phyloP scores from a whole-genome alignment of 2,329 filamentous ascomycete species.

The Ceratocystis papillata region DNA sequence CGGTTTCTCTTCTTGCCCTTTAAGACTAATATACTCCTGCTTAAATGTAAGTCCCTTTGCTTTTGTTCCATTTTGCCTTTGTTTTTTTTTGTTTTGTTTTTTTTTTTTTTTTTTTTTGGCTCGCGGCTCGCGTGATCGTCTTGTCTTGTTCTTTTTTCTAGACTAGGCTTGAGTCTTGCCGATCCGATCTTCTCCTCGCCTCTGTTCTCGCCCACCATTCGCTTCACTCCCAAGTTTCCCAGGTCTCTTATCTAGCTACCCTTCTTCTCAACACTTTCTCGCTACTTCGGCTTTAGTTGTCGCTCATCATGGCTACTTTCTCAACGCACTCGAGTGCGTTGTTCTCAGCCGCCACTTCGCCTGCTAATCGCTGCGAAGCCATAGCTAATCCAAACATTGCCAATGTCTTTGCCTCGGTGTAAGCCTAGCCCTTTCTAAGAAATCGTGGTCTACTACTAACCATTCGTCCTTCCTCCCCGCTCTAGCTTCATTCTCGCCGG shows the following conservation, averaged over 20 bases:
- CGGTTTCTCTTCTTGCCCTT: too few species aligned
- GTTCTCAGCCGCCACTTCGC: constrained; percentile 15
- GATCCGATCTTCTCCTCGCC: background rate
- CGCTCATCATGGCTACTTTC: constrained; percentile 28
- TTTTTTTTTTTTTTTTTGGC: too few species aligned
- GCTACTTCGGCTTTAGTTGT: too few species aligned
- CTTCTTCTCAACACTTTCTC: background rate
- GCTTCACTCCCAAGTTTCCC: background rate
- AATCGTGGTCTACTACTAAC: background rate
- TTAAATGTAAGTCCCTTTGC: too few species aligned
- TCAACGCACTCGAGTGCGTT: constrained; percentile 22
- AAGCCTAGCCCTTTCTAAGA: constrained; percentile 5
- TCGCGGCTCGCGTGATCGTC: background rate
- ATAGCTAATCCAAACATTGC: constrained; percentile 25
- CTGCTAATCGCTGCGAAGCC: constrained; percentile 23
- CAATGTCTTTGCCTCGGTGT: constrained; percentile 25
- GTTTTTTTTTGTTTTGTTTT: too few species aligned
- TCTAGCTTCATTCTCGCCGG: constrained; percentile 65
- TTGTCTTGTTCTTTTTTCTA: background rate
- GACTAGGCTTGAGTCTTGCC: background rate
- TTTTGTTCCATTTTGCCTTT: too few species aligned
- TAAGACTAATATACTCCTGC: too few species aligned
- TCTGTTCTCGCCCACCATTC: background rate
- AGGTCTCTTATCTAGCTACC: background rate
- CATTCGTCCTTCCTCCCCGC: background rate